These are phyloP conservation scores for Rhodotorula sp. DNA, from an alignment of 1,284 basidiomycete species.

Conservation along the genomic window DNA sequence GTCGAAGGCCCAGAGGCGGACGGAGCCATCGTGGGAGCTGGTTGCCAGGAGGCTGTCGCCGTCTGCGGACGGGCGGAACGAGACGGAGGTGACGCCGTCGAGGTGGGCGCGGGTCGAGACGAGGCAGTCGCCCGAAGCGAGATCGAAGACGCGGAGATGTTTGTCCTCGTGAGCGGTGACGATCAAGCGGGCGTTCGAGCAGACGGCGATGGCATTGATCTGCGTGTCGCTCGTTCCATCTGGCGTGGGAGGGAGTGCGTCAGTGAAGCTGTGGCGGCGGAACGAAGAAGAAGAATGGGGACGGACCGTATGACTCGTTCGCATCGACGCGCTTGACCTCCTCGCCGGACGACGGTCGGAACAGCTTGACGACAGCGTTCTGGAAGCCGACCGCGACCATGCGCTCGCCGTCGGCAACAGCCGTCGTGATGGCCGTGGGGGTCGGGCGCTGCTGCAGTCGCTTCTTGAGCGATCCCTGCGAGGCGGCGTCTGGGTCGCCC, in stretches of 20 bases:
- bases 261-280: neutral
- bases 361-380: slow-evolving; percentile 85
- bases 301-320: slow-evolving; percentile 68
- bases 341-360: slow-evolving; percentile 80
- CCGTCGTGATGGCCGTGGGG: slow-evolving; percentile 65
- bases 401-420: slow-evolving; percentile 55
- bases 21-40: slow-evolving; percentile 87
- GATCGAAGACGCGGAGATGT: slow-evolving; percentile 84
- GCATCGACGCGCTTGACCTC: slow-evolving; percentile 67
- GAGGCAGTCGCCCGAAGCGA: slow-evolving; percentile 71
- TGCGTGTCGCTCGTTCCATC: slow-evolving; percentile 71
- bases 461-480: slow-evolving; percentile 16
- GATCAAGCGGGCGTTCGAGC: slow-evolving; percentile 84
- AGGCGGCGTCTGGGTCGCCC: slow-evolving; percentile 45
- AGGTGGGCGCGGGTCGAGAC: slow-evolving; percentile 87
- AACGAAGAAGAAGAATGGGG: neutral
- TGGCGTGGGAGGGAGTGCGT: slow-evolving; percentile 45
- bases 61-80: slow-evolving; percentile 63
- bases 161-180: slow-evolving; percentile 93
- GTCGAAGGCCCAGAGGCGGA: slow-evolving; percentile 86
- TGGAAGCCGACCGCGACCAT: slow-evolving; percentile 71
- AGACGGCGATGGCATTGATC: slow-evolving; percentile 76
- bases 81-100: slow-evolving; percentile 84
- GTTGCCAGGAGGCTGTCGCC: slow-evolving; percentile 78
- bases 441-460: slow-evolving; percentile 54